Evolutionary conservation across 192 early-diverging fungal genomes (phyloP).

Genomic region (Haplosporangium gracile): DNA sequence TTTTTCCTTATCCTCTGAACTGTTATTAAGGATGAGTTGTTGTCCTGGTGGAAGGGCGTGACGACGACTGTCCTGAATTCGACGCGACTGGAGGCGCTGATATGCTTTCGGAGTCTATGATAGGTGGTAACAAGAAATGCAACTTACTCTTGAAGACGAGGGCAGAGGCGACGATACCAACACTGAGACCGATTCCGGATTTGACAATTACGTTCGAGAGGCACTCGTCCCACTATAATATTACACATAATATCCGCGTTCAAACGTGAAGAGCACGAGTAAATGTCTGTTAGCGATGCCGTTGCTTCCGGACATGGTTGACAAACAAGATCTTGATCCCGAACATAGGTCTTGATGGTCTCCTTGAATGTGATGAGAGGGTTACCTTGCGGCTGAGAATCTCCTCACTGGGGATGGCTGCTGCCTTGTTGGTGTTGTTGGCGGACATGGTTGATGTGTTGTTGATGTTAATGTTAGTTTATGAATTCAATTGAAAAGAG

Average conservation of each 20-base stretch:
- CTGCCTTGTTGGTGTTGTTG: constrained; percentile 29
- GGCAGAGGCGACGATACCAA: constrained; percentile 89
- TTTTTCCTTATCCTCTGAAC: too few relatives aligned
- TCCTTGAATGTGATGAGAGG: not conserved
- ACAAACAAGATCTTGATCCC: not conserved
- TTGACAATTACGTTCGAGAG: constrained; percentile 87
- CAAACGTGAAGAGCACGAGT: too few relatives aligned
- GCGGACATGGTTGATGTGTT: constrained; percentile 3
- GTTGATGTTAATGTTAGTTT: not conserved
- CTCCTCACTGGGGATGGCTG: constrained; percentile 66
- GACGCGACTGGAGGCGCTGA: not conserved
- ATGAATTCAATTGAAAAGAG: not conserved
- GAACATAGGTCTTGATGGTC: not conserved
- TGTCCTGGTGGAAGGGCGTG: not conserved
- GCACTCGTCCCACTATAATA: constrained; percentile 84
- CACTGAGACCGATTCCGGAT: constrained; percentile 83
- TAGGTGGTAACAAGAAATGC: not conserved
- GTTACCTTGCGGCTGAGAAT: constrained; percentile 50
- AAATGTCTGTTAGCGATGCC: not conserved
- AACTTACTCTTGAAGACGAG: constrained; percentile 87
- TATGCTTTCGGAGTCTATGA: not conserved
- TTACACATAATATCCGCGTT: not conserved
- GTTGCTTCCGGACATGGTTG: not conserved
- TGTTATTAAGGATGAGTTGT: not conserved
- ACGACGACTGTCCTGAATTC: not conserved